Base-by-base conservation (phyloP, 2,329 filamentous ascomycete genomes). In the Hymenoscyphus albidus region DNA sequence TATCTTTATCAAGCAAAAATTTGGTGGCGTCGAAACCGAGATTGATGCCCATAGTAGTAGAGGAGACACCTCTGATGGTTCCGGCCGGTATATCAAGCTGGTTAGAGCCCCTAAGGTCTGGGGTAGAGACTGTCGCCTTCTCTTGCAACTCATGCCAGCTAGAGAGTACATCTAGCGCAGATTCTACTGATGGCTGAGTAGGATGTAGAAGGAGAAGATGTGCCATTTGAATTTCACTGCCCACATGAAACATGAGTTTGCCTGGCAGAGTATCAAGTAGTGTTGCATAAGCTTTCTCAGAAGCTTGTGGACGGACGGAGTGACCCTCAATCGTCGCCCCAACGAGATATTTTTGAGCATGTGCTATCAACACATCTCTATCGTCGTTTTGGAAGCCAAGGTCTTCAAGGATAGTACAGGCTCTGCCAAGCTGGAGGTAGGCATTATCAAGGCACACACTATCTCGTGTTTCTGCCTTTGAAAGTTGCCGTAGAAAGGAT, bases 131-230 rank as follows among this genome's bases (percentile, higher is more conserved):
- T 2, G 2, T 27, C 27, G 27, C 27, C 27, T 27, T 27, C 27
- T 27, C 13, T 18, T 54, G 31, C 31, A 39, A 31, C 31, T n/a
- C 6, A 35, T 68, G 58, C 38, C 64, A 39, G 5, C 44, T 31
- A 51, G 61, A 63, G 16, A 73, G 56, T 42, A 68, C 66, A 14
- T 64, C 44, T 18, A 74, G 48, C 18, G 71, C 71, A 5, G 64
- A 31, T 14, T 68, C 64, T 12, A 70, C 65, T 56, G 63, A 68
- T 31, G 70, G 73, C 9, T 67, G 66, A 48, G 67, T 68, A 22
- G 73, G 73, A 64, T 74, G 72, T 48, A 68, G 51, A 14, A 74
- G 58, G 6, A 59, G 62, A 13, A 74, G 60, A 35, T 68, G 68
- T 32, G 70, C 70, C 27, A 57, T 16, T 35, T 16, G 31, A 9